Conservation (phyloP, 2,329 filamentous ascomycete species). For the Botrytis cinerea region DNA sequence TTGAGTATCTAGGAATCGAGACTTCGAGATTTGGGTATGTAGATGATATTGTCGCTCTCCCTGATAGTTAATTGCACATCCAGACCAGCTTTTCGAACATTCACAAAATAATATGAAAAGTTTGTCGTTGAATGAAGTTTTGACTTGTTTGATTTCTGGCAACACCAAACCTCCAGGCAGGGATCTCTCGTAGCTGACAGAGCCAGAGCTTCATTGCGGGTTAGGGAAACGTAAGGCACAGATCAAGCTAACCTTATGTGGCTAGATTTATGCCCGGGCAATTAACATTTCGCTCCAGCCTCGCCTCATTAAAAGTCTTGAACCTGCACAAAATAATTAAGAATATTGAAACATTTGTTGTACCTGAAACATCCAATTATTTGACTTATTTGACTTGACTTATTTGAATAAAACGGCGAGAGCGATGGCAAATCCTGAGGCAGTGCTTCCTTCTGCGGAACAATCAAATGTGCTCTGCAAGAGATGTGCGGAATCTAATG, state of each 20-base stretch:
- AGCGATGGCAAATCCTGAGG: conserved; percentile 25
- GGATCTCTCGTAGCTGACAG: background rate
- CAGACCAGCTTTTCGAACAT: background rate
- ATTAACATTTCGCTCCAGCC: conserved; percentile 17
- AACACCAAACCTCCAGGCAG: background rate
- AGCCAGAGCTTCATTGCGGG: conserved; percentile 14
- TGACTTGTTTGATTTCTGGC: conserved; percentile 12
- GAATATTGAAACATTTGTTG: conserved; percentile 16
- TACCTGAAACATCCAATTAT: conserved; percentile 19
- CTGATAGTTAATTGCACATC: background rate
- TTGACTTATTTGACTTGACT: background rate
- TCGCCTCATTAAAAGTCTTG: conserved; percentile 12
- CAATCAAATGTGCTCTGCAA: conserved; percentile 32
- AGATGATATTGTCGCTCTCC: background rate
- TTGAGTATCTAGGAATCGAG: background rate
- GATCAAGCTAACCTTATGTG: background rate
- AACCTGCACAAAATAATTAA: conserved; percentile 2
- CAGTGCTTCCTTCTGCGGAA: conserved; percentile 9
- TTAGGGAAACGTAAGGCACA: conserved; percentile 24
- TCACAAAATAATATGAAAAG: background rate
- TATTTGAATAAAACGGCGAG: conserved; percentile 21
- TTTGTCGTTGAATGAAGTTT: background rate
- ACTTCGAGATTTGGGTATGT: conserved; percentile 14
- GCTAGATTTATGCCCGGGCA: conserved; percentile 7
- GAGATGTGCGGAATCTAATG: conserved; percentile 37